Base-by-base conservation (phyloP, 441 rosid genomes). In the Theobroma grandiflorum region DNA sequence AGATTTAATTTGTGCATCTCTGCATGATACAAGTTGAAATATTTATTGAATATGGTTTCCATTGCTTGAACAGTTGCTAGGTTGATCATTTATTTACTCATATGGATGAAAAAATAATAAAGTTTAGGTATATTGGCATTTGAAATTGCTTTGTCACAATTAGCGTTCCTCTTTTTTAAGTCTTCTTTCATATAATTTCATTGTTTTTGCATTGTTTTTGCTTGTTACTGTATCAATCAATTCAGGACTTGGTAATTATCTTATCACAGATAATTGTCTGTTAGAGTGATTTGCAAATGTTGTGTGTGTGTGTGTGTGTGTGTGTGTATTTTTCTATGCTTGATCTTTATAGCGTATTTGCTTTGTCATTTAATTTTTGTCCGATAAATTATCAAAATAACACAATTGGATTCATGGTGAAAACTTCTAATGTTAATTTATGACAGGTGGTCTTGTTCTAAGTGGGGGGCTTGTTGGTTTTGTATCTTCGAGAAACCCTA, bases 381-480 rank as follows among this genome's bases (percentile, higher is more conserved):
- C 58, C 66, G 20, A 57, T 74, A 18, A 22, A 57, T 73, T 73
- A 73, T 6, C 35, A 20, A 55, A 49, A 33, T 33, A 52, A 52
- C 59, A 35, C 45, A 52, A 50, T 52, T 15, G 8, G 12, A 16
- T 72, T 33, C 5, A 0, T 40, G 55, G 22, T 57, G 14, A 74
- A 40, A 49, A 75, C 16, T 61, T 59, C 43, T 35, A 68, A 12
- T 42, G 31, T 50, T 20, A 63, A 35, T 76, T 49, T 58, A 64
- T 64, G 49, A 52, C 59, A 76, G 79, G 73, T 66, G 79, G 63
- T 50, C 47, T 77, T 77, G 64, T 77, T 66, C 73, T 77, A 35
- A 38, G 63, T 67, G 66, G 64, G 89, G 93, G 98, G 10, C 80
- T 95, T 70, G 47, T 93, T 88, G 96, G 96, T 66, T 92, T 90